Conservation (phyloP, 495 filamentous ascomycete genomes). For the Penicillium arizonense region DNA sequence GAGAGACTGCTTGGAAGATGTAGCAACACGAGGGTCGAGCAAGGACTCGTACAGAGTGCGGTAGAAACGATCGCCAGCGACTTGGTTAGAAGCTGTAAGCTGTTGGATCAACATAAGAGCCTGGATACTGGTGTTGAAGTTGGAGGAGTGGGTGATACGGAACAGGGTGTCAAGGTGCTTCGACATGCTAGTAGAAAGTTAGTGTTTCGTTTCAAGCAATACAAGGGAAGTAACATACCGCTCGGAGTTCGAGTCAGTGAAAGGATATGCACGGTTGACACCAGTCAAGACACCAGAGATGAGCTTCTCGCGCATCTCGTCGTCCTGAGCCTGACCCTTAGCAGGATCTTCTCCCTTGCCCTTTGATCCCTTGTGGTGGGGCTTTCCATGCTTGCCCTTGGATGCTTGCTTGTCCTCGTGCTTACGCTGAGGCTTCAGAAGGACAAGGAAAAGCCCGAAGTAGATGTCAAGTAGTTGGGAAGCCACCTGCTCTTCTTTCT, state of each 20-base stretch:
- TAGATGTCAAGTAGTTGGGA: slow-evolving; percentile 83
- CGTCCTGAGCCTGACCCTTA: slow-evolving; percentile 43
- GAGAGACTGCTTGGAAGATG: slow-evolving; percentile 90
- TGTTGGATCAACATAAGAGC: slow-evolving; percentile 96
- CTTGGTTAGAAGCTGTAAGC: slow-evolving; percentile 73
- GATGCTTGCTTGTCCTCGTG: slow-evolving; percentile 35
- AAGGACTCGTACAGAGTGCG: slow-evolving; percentile 93
- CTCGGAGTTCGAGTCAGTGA: slow-evolving; percentile 74
- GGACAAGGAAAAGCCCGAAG: slow-evolving; percentile 76
- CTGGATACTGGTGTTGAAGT: slow-evolving; percentile 98
- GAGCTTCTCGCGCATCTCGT: slow-evolving; percentile 83
- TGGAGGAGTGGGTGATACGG: slow-evolving; percentile 92
- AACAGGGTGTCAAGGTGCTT: slow-evolving; percentile 92
- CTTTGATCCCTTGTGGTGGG: neutral
- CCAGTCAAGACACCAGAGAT: slow-evolving; percentile 87
- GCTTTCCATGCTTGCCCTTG: slow-evolving; percentile 36
- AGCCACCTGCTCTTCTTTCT: slow-evolving; percentile 78
- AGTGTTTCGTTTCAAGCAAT: slow-evolving; percentile 9
- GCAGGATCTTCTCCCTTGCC: slow-evolving; percentile 3
- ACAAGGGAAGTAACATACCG: slow-evolving; percentile 48
- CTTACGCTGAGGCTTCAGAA: slow-evolving; percentile 62
- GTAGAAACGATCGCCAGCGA: slow-evolving; percentile 85
- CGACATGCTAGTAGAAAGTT: slow-evolving; percentile 55
- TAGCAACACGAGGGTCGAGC: slow-evolving; percentile 80
- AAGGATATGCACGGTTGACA: slow-evolving; percentile 93